A percentile compares a stretch with the other conserved stretches of the same genome.
Evolutionary conservation across 352 stramenopile species (phyloP).

Genomic region (Phytopythium helicoides): DNA sequence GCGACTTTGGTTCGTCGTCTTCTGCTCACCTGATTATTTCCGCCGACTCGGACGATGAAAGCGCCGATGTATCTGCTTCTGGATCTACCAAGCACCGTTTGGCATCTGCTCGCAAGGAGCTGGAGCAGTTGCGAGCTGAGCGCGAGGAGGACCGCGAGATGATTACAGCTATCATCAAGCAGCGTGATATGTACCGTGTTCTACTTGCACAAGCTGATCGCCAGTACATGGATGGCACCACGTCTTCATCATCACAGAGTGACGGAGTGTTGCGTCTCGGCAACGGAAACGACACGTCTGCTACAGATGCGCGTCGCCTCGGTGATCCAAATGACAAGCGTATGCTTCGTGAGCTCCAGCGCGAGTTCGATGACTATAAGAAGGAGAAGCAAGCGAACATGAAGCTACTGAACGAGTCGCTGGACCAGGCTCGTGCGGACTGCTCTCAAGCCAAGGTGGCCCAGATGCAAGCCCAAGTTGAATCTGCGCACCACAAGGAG

Average conservation of each 20-base stretch:
- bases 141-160: constrained; percentile 85
- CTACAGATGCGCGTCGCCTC: constrained; percentile 6
- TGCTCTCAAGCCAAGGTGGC: constrained; percentile 43
- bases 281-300: background rate
- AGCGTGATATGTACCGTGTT: constrained; percentile 95
- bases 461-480: constrained; percentile 72
- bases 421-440: constrained; percentile 55
- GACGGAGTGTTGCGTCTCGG: background rate
- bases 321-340: constrained; percentile 34
- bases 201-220: constrained; percentile 90
- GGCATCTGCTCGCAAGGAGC: constrained; percentile 61
- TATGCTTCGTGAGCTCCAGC: constrained; percentile 54
- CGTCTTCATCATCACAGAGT: constrained; percentile 3
- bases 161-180: constrained; percentile 93
- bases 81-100: constrained; percentile 52
- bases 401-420: constrained; percentile 62
- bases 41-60: constrained; percentile 66
- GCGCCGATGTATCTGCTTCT: constrained; percentile 21
- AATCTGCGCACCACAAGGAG: constrained; percentile 61
- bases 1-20: constrained; percentile 6
- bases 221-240: constrained; percentile 38
- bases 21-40: constrained; percentile 50
- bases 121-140: constrained; percentile 72
- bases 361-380: constrained; percentile 78
- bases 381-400: constrained; percentile 68